Conservation (phyloP, 208 protist genomes). For the Trypanosomatidae sp. region DNA sequence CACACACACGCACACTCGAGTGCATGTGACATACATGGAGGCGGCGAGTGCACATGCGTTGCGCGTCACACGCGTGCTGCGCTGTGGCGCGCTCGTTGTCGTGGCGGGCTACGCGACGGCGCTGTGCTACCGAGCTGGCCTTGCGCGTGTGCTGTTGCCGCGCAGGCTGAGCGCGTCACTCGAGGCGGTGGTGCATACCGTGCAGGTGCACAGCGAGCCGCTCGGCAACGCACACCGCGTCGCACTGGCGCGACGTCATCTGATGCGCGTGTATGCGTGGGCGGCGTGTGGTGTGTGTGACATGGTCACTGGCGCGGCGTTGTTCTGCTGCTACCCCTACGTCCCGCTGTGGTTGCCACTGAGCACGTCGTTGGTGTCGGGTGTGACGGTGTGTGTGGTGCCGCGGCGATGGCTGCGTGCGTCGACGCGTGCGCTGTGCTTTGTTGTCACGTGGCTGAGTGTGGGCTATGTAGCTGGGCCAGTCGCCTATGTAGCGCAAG, state of each 20-base stretch:
- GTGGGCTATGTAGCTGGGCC: slow-evolving; percentile 64
- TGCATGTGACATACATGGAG: too few relatives aligned
- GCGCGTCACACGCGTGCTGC: slow-evolving; percentile 10
- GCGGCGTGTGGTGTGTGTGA: slow-evolving; percentile 34
- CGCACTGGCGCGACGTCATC: slow-evolving; percentile 22
- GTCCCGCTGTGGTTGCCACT: slow-evolving; percentile 43
- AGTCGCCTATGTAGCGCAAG: slow-evolving; percentile 58
- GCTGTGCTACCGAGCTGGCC: slow-evolving; percentile 36
- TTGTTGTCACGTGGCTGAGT: slow-evolving; percentile 20
- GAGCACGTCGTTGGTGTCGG: slow-evolving; percentile 21
- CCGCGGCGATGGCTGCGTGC: slow-evolving; percentile 23
- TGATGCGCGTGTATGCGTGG: slow-evolving; percentile 31
- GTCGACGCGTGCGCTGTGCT: slow-evolving; percentile 18
- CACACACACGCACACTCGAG: not conserved
- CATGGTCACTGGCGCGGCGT: slow-evolving; percentile 17
- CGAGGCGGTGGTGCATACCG: slow-evolving; percentile 22
- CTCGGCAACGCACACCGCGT: slow-evolving; percentile 34
- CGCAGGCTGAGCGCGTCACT: slow-evolving; percentile 6
- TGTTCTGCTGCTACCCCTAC: slow-evolving; percentile 25
- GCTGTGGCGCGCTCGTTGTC: slow-evolving; percentile 25
- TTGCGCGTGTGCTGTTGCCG: slow-evolving; percentile 23
- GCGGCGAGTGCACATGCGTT: not conserved
- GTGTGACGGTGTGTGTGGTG: slow-evolving; percentile 23
- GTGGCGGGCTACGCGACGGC: slow-evolving; percentile 45
- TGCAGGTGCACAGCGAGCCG: slow-evolving; percentile 47